phyloP scores from a whole-genome alignment of 1,284 basidiomycete species.

The Limonomyces culmigenus region DNA sequence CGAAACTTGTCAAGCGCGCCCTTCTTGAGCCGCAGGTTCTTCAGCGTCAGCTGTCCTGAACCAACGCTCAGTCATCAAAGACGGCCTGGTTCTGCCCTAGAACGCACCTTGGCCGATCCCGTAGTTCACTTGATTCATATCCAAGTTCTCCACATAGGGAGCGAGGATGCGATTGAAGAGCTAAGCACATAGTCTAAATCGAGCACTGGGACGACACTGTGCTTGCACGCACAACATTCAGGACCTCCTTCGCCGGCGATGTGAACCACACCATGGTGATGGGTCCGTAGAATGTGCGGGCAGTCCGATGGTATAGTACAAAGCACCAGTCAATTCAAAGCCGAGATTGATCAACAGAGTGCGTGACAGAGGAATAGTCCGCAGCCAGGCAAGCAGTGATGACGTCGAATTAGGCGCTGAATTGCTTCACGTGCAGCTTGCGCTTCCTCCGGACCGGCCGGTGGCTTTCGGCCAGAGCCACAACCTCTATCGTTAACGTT shows the following conservation, averaged over 20 bases:
- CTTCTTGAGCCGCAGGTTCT: constrained; percentile 79
- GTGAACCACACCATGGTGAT: constrained; percentile 54
- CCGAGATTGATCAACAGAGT: too few species aligned
- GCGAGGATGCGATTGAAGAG: constrained; percentile 87
- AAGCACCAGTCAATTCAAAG: too few species aligned
- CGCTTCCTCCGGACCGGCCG: too few species aligned
- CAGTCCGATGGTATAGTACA: too few species aligned
- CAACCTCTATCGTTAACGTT: too few species aligned
- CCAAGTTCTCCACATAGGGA: constrained; percentile 93
- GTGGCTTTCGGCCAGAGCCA: too few species aligned
- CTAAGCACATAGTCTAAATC: constrained; percentile 18
- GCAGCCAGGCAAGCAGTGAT: too few species aligned
- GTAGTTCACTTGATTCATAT: constrained; percentile 89
- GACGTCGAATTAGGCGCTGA: too few species aligned
- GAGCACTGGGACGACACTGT: constrained; percentile 1
- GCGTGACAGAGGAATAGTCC: too few species aligned
- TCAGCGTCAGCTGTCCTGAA: constrained; percentile 70
- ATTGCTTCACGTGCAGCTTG: too few species aligned
- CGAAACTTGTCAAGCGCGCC: constrained; percentile 93
- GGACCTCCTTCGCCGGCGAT: constrained; percentile 61
- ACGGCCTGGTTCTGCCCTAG: not conserved
- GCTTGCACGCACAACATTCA: constrained; percentile 41
- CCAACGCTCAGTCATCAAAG: constrained; percentile 3
- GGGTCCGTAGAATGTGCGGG: too few species aligned
- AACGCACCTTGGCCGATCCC: constrained; percentile 75